phyloP scores from a whole-genome alignment of 768 basidiomycete species.

The Lactarius trivialis region DNA sequence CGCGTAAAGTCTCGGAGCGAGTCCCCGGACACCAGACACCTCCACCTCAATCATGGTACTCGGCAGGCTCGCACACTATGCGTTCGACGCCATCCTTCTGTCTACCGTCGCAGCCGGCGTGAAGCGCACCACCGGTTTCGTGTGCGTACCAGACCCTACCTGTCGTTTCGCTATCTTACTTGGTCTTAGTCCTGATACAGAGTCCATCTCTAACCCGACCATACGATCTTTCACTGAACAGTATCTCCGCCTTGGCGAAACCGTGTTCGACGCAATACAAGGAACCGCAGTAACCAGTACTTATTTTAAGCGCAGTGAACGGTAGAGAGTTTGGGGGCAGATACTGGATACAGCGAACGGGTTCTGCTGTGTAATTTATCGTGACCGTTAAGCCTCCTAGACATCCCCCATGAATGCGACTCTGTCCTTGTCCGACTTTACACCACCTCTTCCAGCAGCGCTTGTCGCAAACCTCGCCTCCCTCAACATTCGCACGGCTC shows the following conservation, averaged over 20 bases:
- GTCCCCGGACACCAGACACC: not conserved
- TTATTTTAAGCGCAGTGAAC: conserved; percentile 64
- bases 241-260: conserved; percentile 83
- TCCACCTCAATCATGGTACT: conserved; percentile 36
- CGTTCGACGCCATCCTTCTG: conserved; percentile 75
- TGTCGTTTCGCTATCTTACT: conserved; percentile 2
- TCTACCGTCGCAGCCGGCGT: conserved; percentile 91
- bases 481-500: conserved; percentile 15
- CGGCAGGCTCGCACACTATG: conserved; percentile 76
- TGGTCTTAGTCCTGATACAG: conserved; percentile 54
- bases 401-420: conserved; percentile 7
- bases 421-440: conserved; percentile 5
- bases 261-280: conserved; percentile 79
- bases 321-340: conserved; percentile 20
- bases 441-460: conserved; percentile 12
- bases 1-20: not conserved
- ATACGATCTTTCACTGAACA: conserved; percentile 68
- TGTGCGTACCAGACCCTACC: conserved; percentile 47
- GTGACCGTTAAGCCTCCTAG: not conserved
- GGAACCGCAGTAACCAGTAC: conserved; percentile 79
- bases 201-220: conserved; percentile 69
- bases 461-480: conserved; percentile 13
- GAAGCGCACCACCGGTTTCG: conserved; percentile 81
- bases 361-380: not conserved
- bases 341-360: not conserved